Percentiles rank a stretch among this genome's conserved stretches.
phyloP scores from a whole-genome alignment of 2,329 filamentous ascomycete species.

The Talaromyces sp. region DNA sequence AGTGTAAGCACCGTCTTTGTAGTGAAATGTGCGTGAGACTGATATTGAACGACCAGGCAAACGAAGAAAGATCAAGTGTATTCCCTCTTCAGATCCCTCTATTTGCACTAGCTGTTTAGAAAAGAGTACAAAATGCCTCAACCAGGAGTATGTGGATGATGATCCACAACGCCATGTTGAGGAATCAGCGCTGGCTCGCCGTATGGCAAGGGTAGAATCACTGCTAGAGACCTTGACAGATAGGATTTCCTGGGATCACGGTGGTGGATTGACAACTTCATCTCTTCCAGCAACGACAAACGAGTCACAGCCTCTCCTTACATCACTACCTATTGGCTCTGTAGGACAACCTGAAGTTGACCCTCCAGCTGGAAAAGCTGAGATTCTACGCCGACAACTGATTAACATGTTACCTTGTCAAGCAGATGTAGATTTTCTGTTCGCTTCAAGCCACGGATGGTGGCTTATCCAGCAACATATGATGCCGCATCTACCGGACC shows the following conservation, averaged over 20 bases:
- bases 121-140: not conserved
- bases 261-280: not conserved
- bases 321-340: not conserved
- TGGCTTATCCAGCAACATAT: not conserved
- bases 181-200: constrained; percentile 7
- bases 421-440: not conserved
- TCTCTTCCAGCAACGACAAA: not conserved
- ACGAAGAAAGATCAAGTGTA: constrained; percentile 1
- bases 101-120: not conserved
- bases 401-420: not conserved
- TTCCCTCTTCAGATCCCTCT: not conserved
- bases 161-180: not conserved
- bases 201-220: constrained; percentile 20
- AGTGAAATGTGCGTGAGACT: not conserved
- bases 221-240: constrained; percentile 24
- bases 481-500: not conserved
- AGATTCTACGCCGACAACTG: not conserved
- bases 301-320: not conserved
- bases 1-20: not conserved
- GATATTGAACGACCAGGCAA: not conserved
- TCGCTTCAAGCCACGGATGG: not conserved
- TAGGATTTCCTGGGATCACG: not conserved
- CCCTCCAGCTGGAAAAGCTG: not conserved
- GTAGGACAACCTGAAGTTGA: not conserved
- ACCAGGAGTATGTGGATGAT: constrained; percentile 1